Percentiles rank a stretch among this genome's conserved stretches.
These are phyloP conservation scores for Aotearoamyces nothofagi DNA, from an alignment of 2,329 filamentous ascomycete species.

Conservation along the genomic window DNA sequence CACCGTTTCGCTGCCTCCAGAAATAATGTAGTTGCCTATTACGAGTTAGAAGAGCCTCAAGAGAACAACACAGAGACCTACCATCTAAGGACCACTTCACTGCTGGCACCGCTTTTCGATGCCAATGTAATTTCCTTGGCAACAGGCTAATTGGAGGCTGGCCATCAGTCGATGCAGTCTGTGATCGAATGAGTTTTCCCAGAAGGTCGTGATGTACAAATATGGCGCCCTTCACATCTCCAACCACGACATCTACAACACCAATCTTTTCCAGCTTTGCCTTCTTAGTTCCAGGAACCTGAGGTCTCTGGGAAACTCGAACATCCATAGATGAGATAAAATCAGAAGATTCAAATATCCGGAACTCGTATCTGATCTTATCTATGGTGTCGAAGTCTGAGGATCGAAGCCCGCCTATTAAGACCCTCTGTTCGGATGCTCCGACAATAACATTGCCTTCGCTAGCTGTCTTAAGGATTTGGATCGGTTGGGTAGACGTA, in stretches of 20 bases:
- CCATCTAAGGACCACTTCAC: conserved; percentile 90
- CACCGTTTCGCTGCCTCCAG: conserved; percentile 79
- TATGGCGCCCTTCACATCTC: conserved; percentile 62
- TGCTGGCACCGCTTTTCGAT: conserved; percentile 66
- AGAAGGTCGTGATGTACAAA: conserved; percentile 70
- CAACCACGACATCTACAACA: conserved; percentile 61
- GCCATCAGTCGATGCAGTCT: conserved; percentile 14
- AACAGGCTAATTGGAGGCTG: conserved; percentile 19
- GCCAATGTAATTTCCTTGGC: conserved; percentile 73
- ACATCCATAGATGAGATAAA: conserved; percentile 54
- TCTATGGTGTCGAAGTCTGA: conserved; percentile 20
- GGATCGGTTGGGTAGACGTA: conserved; percentile 23
- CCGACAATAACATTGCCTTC: conserved; percentile 44
- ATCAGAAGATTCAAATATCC: conserved; percentile 42
- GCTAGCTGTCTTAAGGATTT: conserved; percentile 32
- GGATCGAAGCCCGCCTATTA: conserved; percentile 38
- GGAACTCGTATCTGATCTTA: conserved; percentile 38
- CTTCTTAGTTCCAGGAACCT: conserved; percentile 13
- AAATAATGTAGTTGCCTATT: conserved; percentile 80
- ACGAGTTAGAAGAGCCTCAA: too few relatives aligned
- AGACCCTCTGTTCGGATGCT: conserved; percentile 34
- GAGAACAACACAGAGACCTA: too few relatives aligned
- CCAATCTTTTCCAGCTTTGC: conserved; percentile 17
- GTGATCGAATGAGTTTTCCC: conserved; percentile 32
- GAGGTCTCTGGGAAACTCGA: conserved; percentile 23